Evolutionary conservation across 257 asterid species (phyloP).

Genomic region (Solanum tacnaense): DNA sequence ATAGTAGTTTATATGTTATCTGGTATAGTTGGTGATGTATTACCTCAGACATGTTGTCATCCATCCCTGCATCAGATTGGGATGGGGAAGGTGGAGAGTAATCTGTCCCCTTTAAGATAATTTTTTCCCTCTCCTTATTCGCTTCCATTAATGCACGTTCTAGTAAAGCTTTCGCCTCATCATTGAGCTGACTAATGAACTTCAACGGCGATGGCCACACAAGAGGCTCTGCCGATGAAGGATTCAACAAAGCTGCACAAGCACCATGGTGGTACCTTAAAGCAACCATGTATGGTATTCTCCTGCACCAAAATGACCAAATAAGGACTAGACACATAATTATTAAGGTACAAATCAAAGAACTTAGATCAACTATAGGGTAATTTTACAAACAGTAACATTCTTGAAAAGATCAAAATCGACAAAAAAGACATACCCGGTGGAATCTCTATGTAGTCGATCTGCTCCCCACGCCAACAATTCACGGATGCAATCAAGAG

Average conservation of each 20-base stretch:
- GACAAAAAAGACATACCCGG: slow-evolving; percentile 43
- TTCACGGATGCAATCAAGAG: slow-evolving; percentile 83
- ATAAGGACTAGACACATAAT: background rate
- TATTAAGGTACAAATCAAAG: background rate
- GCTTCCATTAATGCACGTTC: slow-evolving; percentile 84
- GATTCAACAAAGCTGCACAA: slow-evolving; percentile 84
- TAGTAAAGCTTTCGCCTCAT: slow-evolving; percentile 67
- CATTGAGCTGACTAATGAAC: slow-evolving; percentile 85
- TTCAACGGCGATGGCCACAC: slow-evolving; percentile 98
- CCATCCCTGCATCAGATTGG: slow-evolving; percentile 47
- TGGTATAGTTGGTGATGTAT: background rate
- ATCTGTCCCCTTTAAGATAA: slow-evolving; percentile 49
- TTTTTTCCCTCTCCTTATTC: slow-evolving; percentile 69
- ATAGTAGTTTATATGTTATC: background rate
- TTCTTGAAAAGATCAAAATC: background rate
- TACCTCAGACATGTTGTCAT: slow-evolving; percentile 72
- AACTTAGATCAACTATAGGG: background rate
- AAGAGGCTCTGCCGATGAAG: slow-evolving; percentile 94
- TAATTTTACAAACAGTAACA: background rate
- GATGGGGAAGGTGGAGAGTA: slow-evolving; percentile 53
- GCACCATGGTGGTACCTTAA: slow-evolving; percentile 63
- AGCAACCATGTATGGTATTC: slow-evolving; percentile 84
- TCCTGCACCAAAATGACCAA: slow-evolving; percentile 31
- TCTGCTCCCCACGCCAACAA: slow-evolving; percentile 96
- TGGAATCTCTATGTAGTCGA: slow-evolving; percentile 71